A percentile compares a stretch with the other conserved stretches of the same genome.
Evolutionary conservation across 2,329 filamentous ascomycete species (phyloP).

Genomic region (Sporothrix sp.): DNA sequence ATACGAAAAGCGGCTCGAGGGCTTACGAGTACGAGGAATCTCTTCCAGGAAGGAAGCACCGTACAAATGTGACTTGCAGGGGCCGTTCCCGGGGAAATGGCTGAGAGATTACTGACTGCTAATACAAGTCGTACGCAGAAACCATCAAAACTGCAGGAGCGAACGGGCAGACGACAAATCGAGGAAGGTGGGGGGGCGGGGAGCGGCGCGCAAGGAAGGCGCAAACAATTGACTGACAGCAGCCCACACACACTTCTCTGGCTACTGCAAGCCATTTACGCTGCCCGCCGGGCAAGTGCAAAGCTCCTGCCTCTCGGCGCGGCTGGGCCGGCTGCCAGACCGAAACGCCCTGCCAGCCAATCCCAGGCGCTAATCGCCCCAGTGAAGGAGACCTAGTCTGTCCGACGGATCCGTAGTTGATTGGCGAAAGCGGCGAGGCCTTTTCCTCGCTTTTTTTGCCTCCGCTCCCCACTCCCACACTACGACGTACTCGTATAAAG

Average conservation of each 20-base stretch:
- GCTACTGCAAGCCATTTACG: neutral
- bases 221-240: conserved; percentile 5
- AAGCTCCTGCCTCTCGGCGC: too few relatives aligned
- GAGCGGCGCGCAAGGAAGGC: conserved; percentile 11
- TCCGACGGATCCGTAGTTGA: conserved; percentile 15
- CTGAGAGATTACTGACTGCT: too few relatives aligned
- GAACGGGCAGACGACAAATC: neutral
- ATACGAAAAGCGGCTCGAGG: neutral
- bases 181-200: conserved; percentile 5
- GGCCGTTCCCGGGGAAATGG: conserved; percentile 7
- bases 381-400: conserved; percentile 7
- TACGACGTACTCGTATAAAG: too few relatives aligned
- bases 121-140: too few relatives aligned
- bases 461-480: neutral
- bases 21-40: conserved; percentile 7
- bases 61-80: conserved; percentile 5
- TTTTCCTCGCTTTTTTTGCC: neutral
- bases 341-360: conserved; percentile 10
- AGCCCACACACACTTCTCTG: neutral
- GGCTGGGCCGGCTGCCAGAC: neutral
- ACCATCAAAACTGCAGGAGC: conserved; percentile 4
- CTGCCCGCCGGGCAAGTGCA: conserved; percentile 6
- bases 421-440: conserved; percentile 3
- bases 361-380: conserved; percentile 5
- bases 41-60: neutral